Conservation (phyloP, 495 filamentous ascomycete species). For the Immersiella caudata region DNA sequence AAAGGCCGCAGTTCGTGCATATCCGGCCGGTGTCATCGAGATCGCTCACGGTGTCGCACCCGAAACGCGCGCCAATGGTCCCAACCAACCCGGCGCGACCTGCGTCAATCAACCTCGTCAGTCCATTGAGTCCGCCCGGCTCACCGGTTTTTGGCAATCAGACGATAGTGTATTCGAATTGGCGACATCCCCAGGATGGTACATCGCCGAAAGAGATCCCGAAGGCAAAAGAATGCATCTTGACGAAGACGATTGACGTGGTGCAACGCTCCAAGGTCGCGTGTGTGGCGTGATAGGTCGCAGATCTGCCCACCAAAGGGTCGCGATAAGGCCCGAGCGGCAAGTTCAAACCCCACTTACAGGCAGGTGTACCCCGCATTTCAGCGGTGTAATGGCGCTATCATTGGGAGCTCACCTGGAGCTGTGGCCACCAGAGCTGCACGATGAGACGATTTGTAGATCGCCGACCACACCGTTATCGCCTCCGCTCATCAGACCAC, state of each 20-base stretch:
- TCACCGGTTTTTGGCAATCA: not conserved
- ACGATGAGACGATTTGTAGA: not conserved
- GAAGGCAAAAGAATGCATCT: too few relatives aligned
- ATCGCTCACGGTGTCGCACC: not conserved
- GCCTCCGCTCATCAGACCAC: not conserved
- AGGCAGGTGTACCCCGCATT: not conserved
- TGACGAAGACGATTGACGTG: not conserved
- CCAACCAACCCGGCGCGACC: not conserved
- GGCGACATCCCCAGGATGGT: not conserved
- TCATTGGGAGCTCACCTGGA: not conserved
- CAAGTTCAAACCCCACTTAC: not conserved
- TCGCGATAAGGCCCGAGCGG: not conserved
- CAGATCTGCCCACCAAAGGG: not conserved
- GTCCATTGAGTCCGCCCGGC: conserved; percentile 3
- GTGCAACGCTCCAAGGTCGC: not conserved
- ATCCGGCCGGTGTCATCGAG: not conserved
- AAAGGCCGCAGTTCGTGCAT: not conserved
- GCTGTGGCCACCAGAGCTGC: conserved; percentile 1
- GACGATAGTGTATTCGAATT: not conserved
- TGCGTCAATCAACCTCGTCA: not conserved
- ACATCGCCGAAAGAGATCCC: not conserved
- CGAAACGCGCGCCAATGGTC: not conserved
- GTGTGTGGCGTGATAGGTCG: not conserved
- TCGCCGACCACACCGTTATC: not conserved
- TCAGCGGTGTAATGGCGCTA: not conserved